phyloP scores from a whole-genome alignment of 768 basidiomycete species.

The Grammothele lineata region DNA sequence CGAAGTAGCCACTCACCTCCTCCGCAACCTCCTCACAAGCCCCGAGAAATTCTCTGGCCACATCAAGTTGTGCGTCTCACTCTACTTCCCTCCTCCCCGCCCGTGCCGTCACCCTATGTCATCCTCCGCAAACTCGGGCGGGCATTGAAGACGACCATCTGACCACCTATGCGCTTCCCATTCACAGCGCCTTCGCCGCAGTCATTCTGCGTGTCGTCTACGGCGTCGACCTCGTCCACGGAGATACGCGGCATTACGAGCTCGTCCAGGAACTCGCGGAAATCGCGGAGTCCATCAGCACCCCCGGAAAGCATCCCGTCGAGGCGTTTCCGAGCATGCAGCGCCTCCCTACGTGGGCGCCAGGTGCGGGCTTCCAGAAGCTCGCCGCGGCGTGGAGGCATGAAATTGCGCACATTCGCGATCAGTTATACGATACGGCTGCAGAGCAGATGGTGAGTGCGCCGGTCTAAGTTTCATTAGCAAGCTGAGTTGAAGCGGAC shows the following conservation, averaged over 20 bases:
- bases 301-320: slow-evolving; percentile 6
- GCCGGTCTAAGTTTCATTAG: too few relatives aligned
- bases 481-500: too few relatives aligned
- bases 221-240: slow-evolving; percentile 40
- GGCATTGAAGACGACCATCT: too few relatives aligned
- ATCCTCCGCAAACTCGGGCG: too few relatives aligned
- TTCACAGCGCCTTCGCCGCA: slow-evolving; percentile 54
- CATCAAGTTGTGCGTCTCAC: slow-evolving; percentile 7
- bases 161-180: too few relatives aligned
- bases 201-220: slow-evolving; percentile 37
- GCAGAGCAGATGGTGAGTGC: slow-evolving; percentile 48
- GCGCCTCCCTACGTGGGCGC: slow-evolving; percentile 60
- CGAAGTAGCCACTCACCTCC: neutral
- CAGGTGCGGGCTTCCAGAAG: slow-evolving; percentile 61
- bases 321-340: slow-evolving; percentile 36
- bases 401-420: slow-evolving; percentile 59
- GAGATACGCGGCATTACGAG: slow-evolving; percentile 26
- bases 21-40: slow-evolving; percentile 2
- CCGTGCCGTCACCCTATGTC: too few relatives aligned
- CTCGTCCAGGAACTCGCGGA: slow-evolving; percentile 3
- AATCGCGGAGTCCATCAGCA: slow-evolving; percentile 9
- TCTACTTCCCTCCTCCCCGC: too few relatives aligned
- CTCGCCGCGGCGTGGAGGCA: slow-evolving; percentile 60
- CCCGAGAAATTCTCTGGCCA: slow-evolving; percentile 6
- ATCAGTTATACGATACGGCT: slow-evolving; percentile 57